These are phyloP conservation scores for Suillus hirtellus DNA, from an alignment of 768 basidiomycete genomes.

Conservation along the genomic window DNA sequence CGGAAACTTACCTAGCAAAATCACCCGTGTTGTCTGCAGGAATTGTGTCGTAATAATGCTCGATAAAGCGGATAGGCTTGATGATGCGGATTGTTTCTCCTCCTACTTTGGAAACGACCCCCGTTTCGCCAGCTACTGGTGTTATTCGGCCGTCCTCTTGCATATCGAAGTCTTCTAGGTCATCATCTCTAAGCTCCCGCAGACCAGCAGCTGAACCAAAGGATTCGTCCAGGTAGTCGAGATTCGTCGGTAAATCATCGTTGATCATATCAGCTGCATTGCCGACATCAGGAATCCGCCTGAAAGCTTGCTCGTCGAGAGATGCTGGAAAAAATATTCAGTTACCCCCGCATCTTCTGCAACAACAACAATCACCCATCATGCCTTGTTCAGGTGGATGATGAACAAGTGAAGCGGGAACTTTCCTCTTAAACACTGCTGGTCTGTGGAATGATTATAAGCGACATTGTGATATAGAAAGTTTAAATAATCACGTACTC, in stretches of 20 bases:
- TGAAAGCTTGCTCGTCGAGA: slow-evolving; percentile 84
- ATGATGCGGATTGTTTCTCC: slow-evolving; percentile 88
- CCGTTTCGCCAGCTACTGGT: slow-evolving; percentile 32
- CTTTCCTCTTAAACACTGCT: slow-evolving; percentile 12
- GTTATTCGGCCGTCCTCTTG: slow-evolving; percentile 20
- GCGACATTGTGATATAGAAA: not conserved
- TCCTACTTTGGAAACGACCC: slow-evolving; percentile 60
- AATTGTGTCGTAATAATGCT: slow-evolving; percentile 72
- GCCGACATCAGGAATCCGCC: slow-evolving; percentile 70
- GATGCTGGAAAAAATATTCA: slow-evolving; percentile 46
- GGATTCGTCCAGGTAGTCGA: slow-evolving; percentile 83
- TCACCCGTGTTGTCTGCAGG: slow-evolving; percentile 53
- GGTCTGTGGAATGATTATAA: not conserved
- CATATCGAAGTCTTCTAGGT: slow-evolving; percentile 64
- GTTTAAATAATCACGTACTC: slow-evolving; percentile 19
- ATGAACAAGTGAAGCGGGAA: slow-evolving; percentile 4
- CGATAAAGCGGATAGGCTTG: slow-evolving; percentile 61
- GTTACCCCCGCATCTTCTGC: slow-evolving; percentile 3
- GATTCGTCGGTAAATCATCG: slow-evolving; percentile 89
- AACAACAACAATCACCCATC: slow-evolving; percentile 26
- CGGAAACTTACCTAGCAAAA: slow-evolving; percentile 44
- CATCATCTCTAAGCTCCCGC: slow-evolving; percentile 70
- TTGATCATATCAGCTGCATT: slow-evolving; percentile 83
- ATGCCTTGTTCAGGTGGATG: slow-evolving; percentile 18
- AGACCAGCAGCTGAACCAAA: slow-evolving; percentile 79